Evolutionary conservation across 1,284 basidiomycete genomes (phyloP), one percentile per base, ranked within the genome.

Genomic region (Moniliophthora roreri): DNA sequence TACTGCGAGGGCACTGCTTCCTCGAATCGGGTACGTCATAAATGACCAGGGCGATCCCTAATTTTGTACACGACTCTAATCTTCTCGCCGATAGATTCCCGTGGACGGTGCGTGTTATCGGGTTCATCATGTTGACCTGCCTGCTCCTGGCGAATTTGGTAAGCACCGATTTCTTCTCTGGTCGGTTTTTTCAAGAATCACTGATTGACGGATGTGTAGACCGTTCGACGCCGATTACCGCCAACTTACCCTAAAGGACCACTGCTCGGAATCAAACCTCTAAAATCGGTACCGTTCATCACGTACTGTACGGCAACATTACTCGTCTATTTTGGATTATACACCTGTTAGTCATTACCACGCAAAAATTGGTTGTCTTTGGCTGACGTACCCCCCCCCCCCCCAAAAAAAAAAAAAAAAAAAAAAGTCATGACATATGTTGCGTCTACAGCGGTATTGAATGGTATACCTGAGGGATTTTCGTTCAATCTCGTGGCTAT

Each of bases 41-140:
- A n/a, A n/a, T n/a, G n/a, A n/a, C n/a, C n/a, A n/a, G n/a, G n/a
- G n/a, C n/a, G n/a, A n/a, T 23, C 18, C n/a, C 21, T 42, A 18
- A 10, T 42, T 42, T 23, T 15, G 18, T 16, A 13, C 11, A 28
- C 3, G 24, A 5, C 44, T 13, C 16, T 24, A 16, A 4, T 26
- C 20, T 26, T n/a, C 24, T 32, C n/a, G n/a, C 10, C 11, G 9
- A 28, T 32, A 46, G 44, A 32, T 46, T 46, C 26, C 26, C 13
- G 28, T 46, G 44, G 44, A 46, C 44, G 6, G 28, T 46, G 44
- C 44, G 44, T 32, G 44, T 46, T n/a, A 5, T 46, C 11, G 44
- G 11, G 15, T 32, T 46, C 24, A 46, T 46, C 11, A 2, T 28
- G 15, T 24, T 46, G n/a, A 18, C 13, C 21, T 4, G 9, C 28